A percentile compares a stretch with the other conserved stretches of the same genome.
phyloP scores from a whole-genome alignment of 78 protist genomes.

The Dictyostelium citrinum region DNA sequence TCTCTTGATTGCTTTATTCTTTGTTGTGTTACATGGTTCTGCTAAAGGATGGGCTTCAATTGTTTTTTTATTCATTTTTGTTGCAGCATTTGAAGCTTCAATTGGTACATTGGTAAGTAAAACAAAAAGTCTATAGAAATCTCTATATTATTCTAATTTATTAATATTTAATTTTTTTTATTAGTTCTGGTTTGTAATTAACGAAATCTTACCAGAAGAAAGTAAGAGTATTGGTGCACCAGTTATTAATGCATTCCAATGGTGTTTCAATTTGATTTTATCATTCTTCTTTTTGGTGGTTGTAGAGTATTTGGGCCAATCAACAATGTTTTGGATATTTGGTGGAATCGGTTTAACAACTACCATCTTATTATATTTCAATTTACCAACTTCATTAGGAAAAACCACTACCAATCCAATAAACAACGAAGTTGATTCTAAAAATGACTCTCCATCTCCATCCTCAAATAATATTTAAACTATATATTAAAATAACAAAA shows the following conservation, averaged over 20 bases:
- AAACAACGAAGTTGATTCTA: not conserved
- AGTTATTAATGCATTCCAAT: constrained; percentile 52
- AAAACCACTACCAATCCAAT: not conserved
- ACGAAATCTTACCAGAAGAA: constrained; percentile 58
- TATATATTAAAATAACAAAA: too few species aligned
- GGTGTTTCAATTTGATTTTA: constrained; percentile 40
- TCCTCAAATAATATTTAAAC: not conserved
- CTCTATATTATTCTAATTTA: not conserved
- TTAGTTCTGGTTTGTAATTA: constrained; percentile 69
- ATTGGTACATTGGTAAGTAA: constrained; percentile 66
- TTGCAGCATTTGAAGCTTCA: constrained; percentile 55
- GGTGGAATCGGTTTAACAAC: constrained; percentile 37
- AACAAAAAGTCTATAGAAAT: too few species aligned
- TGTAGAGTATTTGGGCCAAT: constrained; percentile 38
- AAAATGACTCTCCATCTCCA: not conserved
- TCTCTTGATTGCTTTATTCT: constrained; percentile 35
- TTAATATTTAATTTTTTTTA: not conserved
- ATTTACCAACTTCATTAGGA: not conserved
- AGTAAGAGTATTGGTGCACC: constrained; percentile 71
- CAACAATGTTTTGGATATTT: constrained; percentile 63
- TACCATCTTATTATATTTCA: not conserved
- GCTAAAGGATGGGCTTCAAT: constrained; percentile 58
- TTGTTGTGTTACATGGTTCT: constrained; percentile 15
- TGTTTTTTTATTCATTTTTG: constrained; percentile 39
- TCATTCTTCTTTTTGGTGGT: constrained; percentile 29